Conservation (phyloP, 805 yeast genomes). For the Priceomyces medius region DNA sequence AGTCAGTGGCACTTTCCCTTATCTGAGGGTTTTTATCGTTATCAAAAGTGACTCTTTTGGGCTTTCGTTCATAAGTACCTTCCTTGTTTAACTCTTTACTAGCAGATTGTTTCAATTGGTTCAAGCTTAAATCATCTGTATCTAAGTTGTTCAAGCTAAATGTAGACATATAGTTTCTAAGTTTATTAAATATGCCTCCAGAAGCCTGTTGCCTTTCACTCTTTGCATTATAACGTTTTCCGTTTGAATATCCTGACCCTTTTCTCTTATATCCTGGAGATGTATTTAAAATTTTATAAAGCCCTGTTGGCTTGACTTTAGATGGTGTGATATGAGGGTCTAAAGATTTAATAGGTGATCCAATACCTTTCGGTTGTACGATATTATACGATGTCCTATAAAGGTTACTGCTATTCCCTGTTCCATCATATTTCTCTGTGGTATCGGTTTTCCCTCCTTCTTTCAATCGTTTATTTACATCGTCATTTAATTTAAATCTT, state of each 20-base stretch:
- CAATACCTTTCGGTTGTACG: too few relatives aligned
- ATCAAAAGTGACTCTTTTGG: slow-evolving; percentile 15
- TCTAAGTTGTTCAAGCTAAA: slow-evolving; percentile 14
- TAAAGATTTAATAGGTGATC: slow-evolving; percentile 8
- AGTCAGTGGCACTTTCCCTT: slow-evolving; percentile 8
- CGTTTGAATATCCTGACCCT: background rate
- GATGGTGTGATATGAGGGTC: slow-evolving; percentile 8
- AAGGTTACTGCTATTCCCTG: too few relatives aligned
- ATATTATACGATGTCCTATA: too few relatives aligned
- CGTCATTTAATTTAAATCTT: background rate
- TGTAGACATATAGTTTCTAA: slow-evolving; percentile 13
- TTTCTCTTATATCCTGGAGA: slow-evolving; percentile 3
- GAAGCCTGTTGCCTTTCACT: background rate
- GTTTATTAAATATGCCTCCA: slow-evolving; percentile 9
- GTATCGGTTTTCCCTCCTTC: too few relatives aligned
- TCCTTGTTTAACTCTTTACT: slow-evolving; percentile 10
- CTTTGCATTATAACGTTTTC: slow-evolving; percentile 4
- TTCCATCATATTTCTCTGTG: too few relatives aligned
- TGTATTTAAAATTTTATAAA: slow-evolving; percentile 12
- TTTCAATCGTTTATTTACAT: background rate
- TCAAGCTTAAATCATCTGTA: slow-evolving; percentile 13
- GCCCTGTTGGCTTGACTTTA: slow-evolving; percentile 8
- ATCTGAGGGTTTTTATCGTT: slow-evolving; percentile 1
- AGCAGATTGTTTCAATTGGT: slow-evolving; percentile 17
- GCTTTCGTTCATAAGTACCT: slow-evolving; percentile 7